Evolutionary conservation across 345 rosid species (phyloP).

Genomic region (Rhodamnia argentea): DNA sequence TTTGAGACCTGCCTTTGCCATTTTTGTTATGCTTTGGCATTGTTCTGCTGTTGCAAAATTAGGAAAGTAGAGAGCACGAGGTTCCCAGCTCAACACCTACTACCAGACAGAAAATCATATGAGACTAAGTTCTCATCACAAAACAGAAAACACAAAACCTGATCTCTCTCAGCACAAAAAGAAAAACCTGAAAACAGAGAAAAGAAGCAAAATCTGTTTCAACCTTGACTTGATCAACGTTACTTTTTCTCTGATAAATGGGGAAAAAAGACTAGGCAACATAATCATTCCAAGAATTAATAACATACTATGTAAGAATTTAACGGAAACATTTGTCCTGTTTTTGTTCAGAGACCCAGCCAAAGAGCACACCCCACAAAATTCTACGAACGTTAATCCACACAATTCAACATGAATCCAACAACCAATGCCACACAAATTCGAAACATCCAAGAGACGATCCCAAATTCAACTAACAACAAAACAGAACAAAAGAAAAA

Average conservation of each 20-base stretch:
- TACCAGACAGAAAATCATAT: background rate
- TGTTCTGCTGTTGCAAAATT: slow-evolving; percentile 52
- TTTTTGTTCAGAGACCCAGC: background rate
- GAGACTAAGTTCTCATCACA: background rate
- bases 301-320: background rate
- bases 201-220: background rate
- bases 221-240: background rate
- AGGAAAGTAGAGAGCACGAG: slow-evolving; percentile 49
- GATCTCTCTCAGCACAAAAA: background rate
- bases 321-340: background rate
- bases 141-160: background rate
- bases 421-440: background rate
- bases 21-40: slow-evolving; percentile 33
- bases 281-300: background rate
- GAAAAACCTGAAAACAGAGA: background rate
- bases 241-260: background rate
- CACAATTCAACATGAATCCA: background rate
- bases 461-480: background rate
- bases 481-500: background rate
- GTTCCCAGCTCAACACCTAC: slow-evolving; percentile 72
- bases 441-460: background rate
- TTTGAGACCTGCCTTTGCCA: slow-evolving; percentile 33
- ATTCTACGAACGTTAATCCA: background rate
- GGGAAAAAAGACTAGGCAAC: background rate
- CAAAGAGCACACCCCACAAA: background rate